Evolutionary conservation across 768 basidiomycete species (phyloP).

Genomic region (Tylopilus sp.): DNA sequence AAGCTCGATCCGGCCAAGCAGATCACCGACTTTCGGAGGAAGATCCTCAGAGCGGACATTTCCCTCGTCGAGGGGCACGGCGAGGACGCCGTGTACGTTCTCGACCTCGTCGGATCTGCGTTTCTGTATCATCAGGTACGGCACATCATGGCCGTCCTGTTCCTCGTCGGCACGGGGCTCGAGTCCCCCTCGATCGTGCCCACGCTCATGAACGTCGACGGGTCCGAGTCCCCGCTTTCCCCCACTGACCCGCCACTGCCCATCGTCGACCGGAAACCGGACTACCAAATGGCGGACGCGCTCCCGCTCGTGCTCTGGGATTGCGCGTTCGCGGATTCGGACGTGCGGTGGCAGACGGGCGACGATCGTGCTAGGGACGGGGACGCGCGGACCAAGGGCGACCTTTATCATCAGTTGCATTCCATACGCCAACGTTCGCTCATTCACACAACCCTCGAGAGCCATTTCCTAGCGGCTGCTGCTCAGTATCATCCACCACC

Average conservation of each 20-base stretch:
- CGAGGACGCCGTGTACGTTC: slow-evolving; percentile 50
- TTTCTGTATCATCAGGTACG: slow-evolving; percentile 96
- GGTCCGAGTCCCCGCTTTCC: slow-evolving; percentile 8
- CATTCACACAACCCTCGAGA: slow-evolving; percentile 59
- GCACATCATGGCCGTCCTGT: slow-evolving; percentile 89
- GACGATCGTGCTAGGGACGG: slow-evolving; percentile 28
- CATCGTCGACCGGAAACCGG: slow-evolving; percentile 70
- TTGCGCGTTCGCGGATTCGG: slow-evolving; percentile 66
- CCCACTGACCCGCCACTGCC: slow-evolving; percentile 33
- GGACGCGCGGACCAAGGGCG: slow-evolving; percentile 29
- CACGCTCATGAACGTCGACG: slow-evolving; percentile 68
- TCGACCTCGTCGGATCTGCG: slow-evolving; percentile 84
- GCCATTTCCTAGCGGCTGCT: slow-evolving; percentile 62
- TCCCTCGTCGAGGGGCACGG: slow-evolving; percentile 36
- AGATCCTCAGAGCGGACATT: slow-evolving; percentile 66
- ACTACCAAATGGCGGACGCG: slow-evolving; percentile 91
- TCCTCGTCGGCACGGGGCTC: slow-evolving; percentile 80
- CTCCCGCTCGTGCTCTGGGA: slow-evolving; percentile 92
- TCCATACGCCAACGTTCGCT: slow-evolving; percentile 56
- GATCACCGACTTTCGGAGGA: slow-evolving; percentile 72
- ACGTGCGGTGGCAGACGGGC: slow-evolving; percentile 71
- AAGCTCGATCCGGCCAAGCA: slow-evolving; percentile 92
- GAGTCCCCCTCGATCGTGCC: slow-evolving; percentile 71
- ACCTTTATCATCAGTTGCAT: slow-evolving; percentile 52
- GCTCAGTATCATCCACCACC: slow-evolving; percentile 47